A percentile compares a stretch with the other conserved stretches of the same genome.
Evolutionary conservation across 805 yeast species (phyloP).

Genomic region (Wickerhamomyces ciferrii): DNA sequence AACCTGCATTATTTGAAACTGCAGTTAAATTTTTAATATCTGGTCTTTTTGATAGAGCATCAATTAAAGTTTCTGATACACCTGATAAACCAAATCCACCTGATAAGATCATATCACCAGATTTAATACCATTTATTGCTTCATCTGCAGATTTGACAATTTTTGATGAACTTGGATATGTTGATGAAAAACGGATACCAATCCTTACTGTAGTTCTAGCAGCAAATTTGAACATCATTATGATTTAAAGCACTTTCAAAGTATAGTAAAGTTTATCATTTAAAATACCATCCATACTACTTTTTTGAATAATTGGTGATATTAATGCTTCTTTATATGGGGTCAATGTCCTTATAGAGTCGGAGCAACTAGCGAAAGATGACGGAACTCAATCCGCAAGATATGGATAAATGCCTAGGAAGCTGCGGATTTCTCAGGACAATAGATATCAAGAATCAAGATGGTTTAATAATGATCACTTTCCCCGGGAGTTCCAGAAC

Average conservation of each 20-base stretch:
- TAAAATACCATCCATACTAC: no score
- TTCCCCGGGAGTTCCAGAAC: no score
- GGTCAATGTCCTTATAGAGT: background rate
- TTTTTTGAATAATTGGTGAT: no score
- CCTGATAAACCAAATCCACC: slow-evolving; percentile 49
- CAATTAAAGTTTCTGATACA: slow-evolving; percentile 38
- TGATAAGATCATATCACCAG: slow-evolving; percentile 31
- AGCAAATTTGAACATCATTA: background rate
- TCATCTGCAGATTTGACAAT: slow-evolving; percentile 17
- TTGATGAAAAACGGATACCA: background rate
- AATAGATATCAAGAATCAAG: no score
- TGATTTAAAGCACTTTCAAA: no score
- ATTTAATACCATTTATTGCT: slow-evolving; percentile 25
- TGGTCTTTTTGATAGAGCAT: slow-evolving; percentile 28
- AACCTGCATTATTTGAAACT: slow-evolving; percentile 45
- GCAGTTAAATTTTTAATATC: slow-evolving; percentile 33
- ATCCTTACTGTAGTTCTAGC: background rate
- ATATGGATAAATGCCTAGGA: no score
- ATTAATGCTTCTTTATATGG: no score
- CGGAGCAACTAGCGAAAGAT: background rate
- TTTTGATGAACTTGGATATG: background rate
- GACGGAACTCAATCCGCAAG: background rate
- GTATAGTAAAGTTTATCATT: no score
- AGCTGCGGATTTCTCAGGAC: no score
- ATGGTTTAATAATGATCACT: no score